Conservation (phyloP, 2,329 filamentous ascomycete species). For the Cytospora mali region DNA sequence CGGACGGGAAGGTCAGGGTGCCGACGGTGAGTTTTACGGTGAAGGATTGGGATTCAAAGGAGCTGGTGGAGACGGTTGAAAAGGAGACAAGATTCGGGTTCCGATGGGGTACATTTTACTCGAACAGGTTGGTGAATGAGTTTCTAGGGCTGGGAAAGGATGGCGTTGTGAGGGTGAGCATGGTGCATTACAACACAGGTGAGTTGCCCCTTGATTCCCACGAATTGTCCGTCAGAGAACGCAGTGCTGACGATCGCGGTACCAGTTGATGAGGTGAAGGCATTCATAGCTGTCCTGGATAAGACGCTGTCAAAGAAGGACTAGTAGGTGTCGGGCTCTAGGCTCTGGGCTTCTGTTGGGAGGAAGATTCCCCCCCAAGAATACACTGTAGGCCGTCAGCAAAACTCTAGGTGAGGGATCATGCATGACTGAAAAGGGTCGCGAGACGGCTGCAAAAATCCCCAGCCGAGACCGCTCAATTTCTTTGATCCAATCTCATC, state of each 20-base stretch:
- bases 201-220: constrained; percentile 35
- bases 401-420: constrained; percentile 10
- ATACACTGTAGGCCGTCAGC: neutral
- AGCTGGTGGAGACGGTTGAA: constrained; percentile 61
- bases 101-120: constrained; percentile 66
- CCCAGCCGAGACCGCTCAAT: neutral
- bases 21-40: constrained; percentile 67
- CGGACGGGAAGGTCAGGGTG: constrained; percentile 54
- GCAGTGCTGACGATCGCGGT: constrained; percentile 23
- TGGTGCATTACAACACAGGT: constrained; percentile 70
- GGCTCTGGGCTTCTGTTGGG: too few species aligned
- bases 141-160: constrained; percentile 58
- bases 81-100: constrained; percentile 58
- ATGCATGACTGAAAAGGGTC: constrained; percentile 10
- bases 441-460: neutral
- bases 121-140: constrained; percentile 58
- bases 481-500: constrained; percentile 10
- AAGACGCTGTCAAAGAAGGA: constrained; percentile 44
- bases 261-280: constrained; percentile 59
- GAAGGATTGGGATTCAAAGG: constrained; percentile 50
- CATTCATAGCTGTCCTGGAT: constrained; percentile 55
- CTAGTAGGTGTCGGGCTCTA: neutral
- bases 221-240: neutral
- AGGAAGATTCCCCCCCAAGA: too few species aligned
- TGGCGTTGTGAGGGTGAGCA: constrained; percentile 65